Conservation (phyloP, 129 eudicot genomes). For the Rutidosis leptorrhynchoides region DNA sequence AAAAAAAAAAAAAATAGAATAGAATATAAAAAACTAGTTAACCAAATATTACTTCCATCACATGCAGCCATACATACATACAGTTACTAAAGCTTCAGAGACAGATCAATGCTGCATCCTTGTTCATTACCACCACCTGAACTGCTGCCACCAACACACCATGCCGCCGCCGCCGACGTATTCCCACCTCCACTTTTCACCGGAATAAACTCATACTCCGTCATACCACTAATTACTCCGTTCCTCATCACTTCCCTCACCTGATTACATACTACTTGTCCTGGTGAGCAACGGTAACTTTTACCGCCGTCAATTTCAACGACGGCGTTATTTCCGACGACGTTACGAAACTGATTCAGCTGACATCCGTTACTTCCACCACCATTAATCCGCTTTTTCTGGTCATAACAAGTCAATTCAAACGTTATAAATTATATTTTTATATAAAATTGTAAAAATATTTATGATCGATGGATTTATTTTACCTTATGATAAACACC, state of each 20-base stretch:
- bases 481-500: slow-evolving; percentile 54
- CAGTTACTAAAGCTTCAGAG: slow-evolving; percentile 57
- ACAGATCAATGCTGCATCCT: slow-evolving; percentile 54
- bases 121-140: slow-evolving; percentile 30
- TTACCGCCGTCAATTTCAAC: slow-evolving; percentile 18
- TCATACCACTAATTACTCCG: slow-evolving; percentile 38
- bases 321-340: slow-evolving; percentile 2
- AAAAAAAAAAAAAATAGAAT: no score
- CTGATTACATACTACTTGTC: slow-evolving; percentile 19
- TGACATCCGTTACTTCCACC: slow-evolving; percentile 31
- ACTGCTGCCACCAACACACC: slow-evolving; percentile 17
- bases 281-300: slow-evolving; percentile 15
- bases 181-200: slow-evolving; percentile 28
- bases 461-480: not conserved
- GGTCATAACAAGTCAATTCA: not conserved
- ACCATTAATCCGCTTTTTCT: slow-evolving; percentile 54
- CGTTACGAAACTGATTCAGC: slow-evolving; percentile 19
- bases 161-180: slow-evolving; percentile 24
- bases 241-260: slow-evolving; percentile 28
- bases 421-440: no score
- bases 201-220: slow-evolving; percentile 77
- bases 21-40: slow-evolving; percentile 16
- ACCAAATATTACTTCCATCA: slow-evolving; percentile 33
- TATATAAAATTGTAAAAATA: no score
- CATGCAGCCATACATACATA: slow-evolving; percentile 45